Evolutionary conservation across 139 green algal species (phyloP).

Genomic region (Diplosphaera chodatii): DNA sequence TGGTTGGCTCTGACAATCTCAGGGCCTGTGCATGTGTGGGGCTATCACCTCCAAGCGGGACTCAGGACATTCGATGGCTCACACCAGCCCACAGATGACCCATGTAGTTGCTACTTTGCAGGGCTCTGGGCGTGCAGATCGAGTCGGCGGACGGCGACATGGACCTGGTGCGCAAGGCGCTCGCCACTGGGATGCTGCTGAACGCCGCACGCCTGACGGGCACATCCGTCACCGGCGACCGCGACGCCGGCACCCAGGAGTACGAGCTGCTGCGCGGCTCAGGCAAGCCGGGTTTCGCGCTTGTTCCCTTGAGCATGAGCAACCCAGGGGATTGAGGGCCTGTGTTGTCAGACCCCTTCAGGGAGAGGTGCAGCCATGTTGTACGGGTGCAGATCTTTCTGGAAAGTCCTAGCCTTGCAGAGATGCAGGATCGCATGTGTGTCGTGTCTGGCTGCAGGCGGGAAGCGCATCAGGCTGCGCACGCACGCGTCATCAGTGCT

Average conservation of each 20-base stretch:
- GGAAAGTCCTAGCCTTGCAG: too few relatives aligned
- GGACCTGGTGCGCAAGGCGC: constrained; percentile 22
- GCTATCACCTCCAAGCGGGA: too few relatives aligned
- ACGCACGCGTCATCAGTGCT: constrained; percentile 59
- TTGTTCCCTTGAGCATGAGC: too few relatives aligned
- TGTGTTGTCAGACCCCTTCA: too few relatives aligned
- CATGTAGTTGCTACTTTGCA: constrained; percentile 21
- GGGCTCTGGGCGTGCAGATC: constrained; percentile 40
- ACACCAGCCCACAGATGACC: too few relatives aligned
- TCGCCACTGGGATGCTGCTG: constrained; percentile 55
- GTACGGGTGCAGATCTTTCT: too few relatives aligned
- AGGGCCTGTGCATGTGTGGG: too few relatives aligned
- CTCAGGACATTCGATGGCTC: too few relatives aligned
- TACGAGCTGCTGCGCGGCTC: constrained; percentile 53
- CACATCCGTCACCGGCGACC: constrained; percentile 38
- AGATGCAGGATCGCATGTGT: too few relatives aligned
- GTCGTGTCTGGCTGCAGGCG: not conserved
- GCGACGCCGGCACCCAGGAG: constrained; percentile 33
- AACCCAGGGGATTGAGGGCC: too few relatives aligned
- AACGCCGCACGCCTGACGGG: constrained; percentile 40
- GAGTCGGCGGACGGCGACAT: constrained; percentile 39
- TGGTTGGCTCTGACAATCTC: too few relatives aligned
- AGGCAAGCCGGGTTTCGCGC: constrained; percentile 4
- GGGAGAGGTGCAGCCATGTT: too few relatives aligned
- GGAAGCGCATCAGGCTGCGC: constrained; percentile 28